Evolutionary conservation across 768 basidiomycete species (phyloP).

Genomic region (Amanita rubescens): DNA sequence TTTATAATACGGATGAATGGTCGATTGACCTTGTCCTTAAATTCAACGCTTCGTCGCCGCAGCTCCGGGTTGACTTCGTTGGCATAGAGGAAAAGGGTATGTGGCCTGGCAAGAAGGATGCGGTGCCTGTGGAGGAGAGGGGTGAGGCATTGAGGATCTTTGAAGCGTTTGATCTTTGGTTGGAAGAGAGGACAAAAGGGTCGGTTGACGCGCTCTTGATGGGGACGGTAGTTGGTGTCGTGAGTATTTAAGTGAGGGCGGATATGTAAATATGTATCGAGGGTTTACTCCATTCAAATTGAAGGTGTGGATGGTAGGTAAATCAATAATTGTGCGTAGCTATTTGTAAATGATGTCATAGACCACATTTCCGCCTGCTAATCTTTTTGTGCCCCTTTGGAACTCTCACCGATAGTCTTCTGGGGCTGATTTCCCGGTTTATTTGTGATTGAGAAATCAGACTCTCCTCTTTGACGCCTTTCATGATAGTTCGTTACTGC

Average conservation of each 20-base stretch:
- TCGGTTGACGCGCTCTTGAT: slow-evolving; percentile 62
- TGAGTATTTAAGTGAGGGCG: background rate
- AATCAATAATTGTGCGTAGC: no score
- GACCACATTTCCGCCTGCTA: no score
- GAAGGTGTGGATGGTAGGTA: no score
- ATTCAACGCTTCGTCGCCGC: slow-evolving; percentile 26
- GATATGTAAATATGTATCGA: background rate
- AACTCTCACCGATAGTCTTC: no score
- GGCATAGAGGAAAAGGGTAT: slow-evolving; percentile 79
- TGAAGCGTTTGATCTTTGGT: slow-evolving; percentile 25
- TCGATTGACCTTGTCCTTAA: slow-evolving; percentile 65
- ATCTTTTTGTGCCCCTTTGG: no score
- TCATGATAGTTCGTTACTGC: no score
- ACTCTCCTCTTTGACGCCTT: no score
- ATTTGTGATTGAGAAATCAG: no score
- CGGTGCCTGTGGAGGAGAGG: slow-evolving; percentile 30
- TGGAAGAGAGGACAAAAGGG: slow-evolving; percentile 47
- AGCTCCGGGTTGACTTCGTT: slow-evolving; percentile 45
- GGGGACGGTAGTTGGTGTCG: slow-evolving; percentile 62
- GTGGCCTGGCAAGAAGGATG: slow-evolving; percentile 66
- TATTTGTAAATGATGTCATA: no score
- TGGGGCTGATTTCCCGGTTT: no score
- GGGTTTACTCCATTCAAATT: no score
- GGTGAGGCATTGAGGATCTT: slow-evolving; percentile 66
- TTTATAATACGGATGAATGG: slow-evolving; percentile 72